Conservation (phyloP, 495 filamentous ascomycete species). For the Talaromyces ruber region DNA sequence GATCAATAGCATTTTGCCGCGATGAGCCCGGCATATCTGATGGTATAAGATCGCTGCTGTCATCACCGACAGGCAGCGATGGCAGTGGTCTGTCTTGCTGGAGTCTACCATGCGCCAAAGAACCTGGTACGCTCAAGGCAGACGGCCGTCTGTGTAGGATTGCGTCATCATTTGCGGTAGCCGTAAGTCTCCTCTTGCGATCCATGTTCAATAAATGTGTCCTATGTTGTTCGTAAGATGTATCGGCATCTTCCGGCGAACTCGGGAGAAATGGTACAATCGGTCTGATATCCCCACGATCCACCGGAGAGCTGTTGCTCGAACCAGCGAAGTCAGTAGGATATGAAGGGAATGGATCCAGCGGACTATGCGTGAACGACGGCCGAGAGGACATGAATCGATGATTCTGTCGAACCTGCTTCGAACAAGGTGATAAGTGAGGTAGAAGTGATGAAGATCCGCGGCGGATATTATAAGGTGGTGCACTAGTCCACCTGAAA, state of each 20-base stretch:
- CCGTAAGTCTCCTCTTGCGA: conserved; percentile 31
- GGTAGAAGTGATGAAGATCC: not conserved
- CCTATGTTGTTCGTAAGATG: not conserved
- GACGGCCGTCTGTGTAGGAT: conserved; percentile 10
- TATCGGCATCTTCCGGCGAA: not conserved
- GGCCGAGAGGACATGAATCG: not conserved
- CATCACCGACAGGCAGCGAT: conserved; percentile 12
- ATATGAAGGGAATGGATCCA: not conserved
- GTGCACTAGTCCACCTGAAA: not conserved
- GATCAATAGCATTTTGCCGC: conserved; percentile 27
- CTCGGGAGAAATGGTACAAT: not conserved
- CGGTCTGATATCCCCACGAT: not conserved
- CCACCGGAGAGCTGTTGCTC: not conserved
- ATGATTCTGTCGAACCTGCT: not conserved
- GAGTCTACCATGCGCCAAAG: conserved; percentile 10
- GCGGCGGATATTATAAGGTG: not conserved
- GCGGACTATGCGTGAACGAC: not conserved
- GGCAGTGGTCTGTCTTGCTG: conserved; percentile 17
- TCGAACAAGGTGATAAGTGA: not conserved
- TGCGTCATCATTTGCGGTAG: conserved; percentile 16
- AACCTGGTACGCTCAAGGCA: conserved; percentile 3
- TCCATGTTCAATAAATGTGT: conserved; percentile 11
- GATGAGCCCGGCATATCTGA: conserved; percentile 18
- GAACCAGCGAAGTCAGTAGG: not conserved
- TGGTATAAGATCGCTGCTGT: conserved; percentile 3